Base-by-base conservation (phyloP, 2,329 filamentous ascomycete species). In the Septoria linicola region DNA sequence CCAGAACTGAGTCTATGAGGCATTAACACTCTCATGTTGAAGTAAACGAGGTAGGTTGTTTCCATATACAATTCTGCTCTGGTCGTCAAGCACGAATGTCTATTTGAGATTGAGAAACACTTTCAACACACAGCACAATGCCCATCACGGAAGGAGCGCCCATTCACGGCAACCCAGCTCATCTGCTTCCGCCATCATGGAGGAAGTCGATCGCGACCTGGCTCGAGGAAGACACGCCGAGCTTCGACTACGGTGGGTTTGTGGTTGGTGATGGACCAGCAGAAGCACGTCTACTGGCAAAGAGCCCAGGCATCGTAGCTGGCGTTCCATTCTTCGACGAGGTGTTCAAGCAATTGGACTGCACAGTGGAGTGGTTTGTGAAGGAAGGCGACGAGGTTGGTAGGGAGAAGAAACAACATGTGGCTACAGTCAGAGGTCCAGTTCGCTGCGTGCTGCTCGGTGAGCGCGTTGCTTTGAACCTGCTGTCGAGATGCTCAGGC, bases 171-270 rank as follows among this genome's bases (percentile, higher is more conserved):
- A 77, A 79, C 51, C 76, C 83, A 27, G 77, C 80, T 14, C 83
- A 95, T 69, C 82, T 97, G 59, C 83, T 97, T 36, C 91, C 92
- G 0, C 81, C 84, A 17, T 87, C 84, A 58, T 96, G 89, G 83
- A 95, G 92, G 70, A 80, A 84, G 42, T 81, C 85, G 59, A 82
- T 96, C 57, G 81, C 85, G 19, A 74, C 81, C 64, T 99, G 93
- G 93, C 85, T 96, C 11, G 88, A 90, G 65, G 93, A 99, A 73
- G 93, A 99, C 74, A 95, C 90, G 2, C 93, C 93, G 3, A 93
- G 89, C 46, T 92, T 96, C 73, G 93, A 99, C 77, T 96, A 96
- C 70, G 93, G 89, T 65, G 93, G 93, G 54, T 99, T 95, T 71
- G 93, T 99, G 5, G 93, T 99, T 19, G 93, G 93, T 58, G 82